Evolutionary conservation across 495 filamentous ascomycete genomes (phyloP).

Genomic region (Trichoderma gamsii): DNA sequence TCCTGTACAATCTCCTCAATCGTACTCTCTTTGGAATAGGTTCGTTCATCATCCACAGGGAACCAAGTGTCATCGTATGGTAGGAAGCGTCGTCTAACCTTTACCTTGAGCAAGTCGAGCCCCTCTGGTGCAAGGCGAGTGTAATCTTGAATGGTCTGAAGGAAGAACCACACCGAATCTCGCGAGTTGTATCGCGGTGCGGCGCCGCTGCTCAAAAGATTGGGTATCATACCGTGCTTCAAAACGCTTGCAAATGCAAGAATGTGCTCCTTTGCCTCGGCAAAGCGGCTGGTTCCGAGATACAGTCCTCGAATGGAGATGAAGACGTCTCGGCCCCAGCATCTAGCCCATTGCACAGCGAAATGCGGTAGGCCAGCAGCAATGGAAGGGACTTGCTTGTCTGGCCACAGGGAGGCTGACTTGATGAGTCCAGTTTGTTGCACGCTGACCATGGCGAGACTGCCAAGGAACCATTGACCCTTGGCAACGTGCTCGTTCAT

Average conservation of each 20-base stretch:
- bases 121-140: slow-evolving; percentile 77
- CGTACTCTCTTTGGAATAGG: slow-evolving; percentile 75
- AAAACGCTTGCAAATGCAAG: slow-evolving; percentile 92
- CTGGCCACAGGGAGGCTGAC: slow-evolving; percentile 83
- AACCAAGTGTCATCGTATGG: slow-evolving; percentile 97
- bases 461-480: slow-evolving; percentile 80
- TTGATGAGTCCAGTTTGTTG: slow-evolving; percentile 86
- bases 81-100: slow-evolving; percentile 78
- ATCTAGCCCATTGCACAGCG: slow-evolving; percentile 85
- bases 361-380: slow-evolving; percentile 96
- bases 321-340: slow-evolving; percentile 96
- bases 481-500: slow-evolving; percentile 69
- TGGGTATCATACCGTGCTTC: slow-evolving; percentile 98
- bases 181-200: slow-evolving; percentile 94
- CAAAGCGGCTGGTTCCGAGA: slow-evolving; percentile 79
- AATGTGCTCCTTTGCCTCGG: slow-evolving; percentile 88
- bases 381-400: slow-evolving; percentile 74
- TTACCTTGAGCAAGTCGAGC: slow-evolving; percentile 63
- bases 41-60: slow-evolving; percentile 65
- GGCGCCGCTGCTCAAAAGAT: slow-evolving; percentile 78
- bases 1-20: slow-evolving; percentile 90
- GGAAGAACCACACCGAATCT: slow-evolving; percentile 95
- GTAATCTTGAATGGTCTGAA: slow-evolving; percentile 94
- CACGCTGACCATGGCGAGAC: slow-evolving; percentile 78
- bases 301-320: slow-evolving; percentile 89